Evolutionary conservation across 306 rosid genomes (phyloP).

Genomic region (Prinsepia uniflora): DNA sequence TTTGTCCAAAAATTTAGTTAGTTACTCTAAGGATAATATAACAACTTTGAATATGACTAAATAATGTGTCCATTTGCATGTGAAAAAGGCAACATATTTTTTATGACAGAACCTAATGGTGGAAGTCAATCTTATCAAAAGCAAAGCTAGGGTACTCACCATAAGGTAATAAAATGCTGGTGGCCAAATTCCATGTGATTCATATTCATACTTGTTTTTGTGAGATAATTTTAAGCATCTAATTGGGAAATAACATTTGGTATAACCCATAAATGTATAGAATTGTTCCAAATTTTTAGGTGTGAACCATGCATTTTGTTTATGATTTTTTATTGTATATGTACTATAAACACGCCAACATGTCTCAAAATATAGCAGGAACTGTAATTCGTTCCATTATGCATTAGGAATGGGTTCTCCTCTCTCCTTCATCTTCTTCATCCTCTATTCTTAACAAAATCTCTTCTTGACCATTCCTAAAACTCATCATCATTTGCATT

Average conservation of each 20-base stretch:
- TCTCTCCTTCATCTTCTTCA: too few species aligned
- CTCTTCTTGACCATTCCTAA: too few species aligned
- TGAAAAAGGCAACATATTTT: slow-evolving; percentile 2
- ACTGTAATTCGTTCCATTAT: too few species aligned
- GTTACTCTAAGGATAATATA: background rate
- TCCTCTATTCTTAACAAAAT: too few species aligned
- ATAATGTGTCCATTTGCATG: background rate
- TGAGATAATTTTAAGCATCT: background rate
- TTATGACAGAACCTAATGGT: background rate
- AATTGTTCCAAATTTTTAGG: background rate
- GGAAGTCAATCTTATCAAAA: background rate
- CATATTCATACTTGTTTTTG: background rate
- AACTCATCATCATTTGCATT: too few species aligned
- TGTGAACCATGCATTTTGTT: background rate
- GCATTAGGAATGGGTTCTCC: too few species aligned
- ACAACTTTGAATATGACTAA: background rate
- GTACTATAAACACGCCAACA: too few species aligned
- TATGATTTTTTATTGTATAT: background rate
- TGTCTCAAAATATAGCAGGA: too few species aligned
- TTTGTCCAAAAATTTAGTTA: too few species aligned
- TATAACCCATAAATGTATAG: background rate
- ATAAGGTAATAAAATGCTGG: background rate
- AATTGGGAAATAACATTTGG: background rate
- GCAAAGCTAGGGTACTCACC: background rate
- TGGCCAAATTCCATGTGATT: background rate